Evolutionary conservation across 495 filamentous ascomycete species (phyloP), one percentile per base, ranked within the genome.

Genomic region (Evansstolkia leycettana): DNA sequence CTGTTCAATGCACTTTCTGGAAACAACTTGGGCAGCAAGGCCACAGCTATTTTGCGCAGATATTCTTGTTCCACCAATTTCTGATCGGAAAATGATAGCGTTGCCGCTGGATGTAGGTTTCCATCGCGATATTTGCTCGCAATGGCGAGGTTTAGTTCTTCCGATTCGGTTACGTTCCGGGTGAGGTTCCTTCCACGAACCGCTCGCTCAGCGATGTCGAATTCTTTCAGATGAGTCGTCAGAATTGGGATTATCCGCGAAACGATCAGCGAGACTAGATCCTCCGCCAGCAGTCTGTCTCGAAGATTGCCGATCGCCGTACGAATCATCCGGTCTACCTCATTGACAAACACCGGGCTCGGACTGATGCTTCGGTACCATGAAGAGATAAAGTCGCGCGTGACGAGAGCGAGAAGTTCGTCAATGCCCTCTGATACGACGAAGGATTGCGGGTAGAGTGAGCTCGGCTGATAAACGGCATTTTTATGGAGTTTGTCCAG

Each of bases 121-220:
- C 90, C 90, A 51, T 90, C 80, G 29, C 72, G 77, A 55, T 89
- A 99, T 58, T 93, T 96, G 16, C 69, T 78, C 31, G 90, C 90
- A 52, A 96, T 93, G 1, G 90, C 90, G 42, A 92, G 65, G 57
- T 95, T 82, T 40, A 99, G 64, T 64, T 96, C 92, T 45, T 94
- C 88, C 2, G 87, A 93, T 56, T 99, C 92, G 7, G 92, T 99
- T 19, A 99, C 77, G 52, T 79, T 85, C 24, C 82, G 76, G 41
- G 82, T 86, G 41, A 98, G 60, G 52, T 92, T 78, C 45, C 78
- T 80, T 16, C 92, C 92, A 40, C 90, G 73, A 5, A 99, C 80
- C 13, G 73, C 70, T 31, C 81, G 75, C 61, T 99, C 92, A 7
- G 92, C 92, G 30, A 92, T 75, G 47, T 85, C 84, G 48, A 93